A percentile compares a stretch with the other conserved stretches of the same genome.
Conservation (phyloP, 345 rosid species). For the Heritiera littoralis region DNA sequence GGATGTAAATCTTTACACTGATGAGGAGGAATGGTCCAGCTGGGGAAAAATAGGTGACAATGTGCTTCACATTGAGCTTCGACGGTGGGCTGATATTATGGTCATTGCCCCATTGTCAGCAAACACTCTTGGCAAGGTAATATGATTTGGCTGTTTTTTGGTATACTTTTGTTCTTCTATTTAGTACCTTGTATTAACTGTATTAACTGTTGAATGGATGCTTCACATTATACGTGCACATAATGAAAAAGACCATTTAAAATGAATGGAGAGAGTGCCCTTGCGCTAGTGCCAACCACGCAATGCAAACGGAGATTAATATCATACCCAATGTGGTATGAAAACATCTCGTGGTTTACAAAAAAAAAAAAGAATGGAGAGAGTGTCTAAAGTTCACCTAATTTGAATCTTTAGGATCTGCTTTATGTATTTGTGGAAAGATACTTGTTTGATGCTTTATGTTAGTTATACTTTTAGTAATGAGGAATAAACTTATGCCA, state of each 20-base stretch:
- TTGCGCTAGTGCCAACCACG: too few relatives aligned
- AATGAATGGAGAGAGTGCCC: neutral
- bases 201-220: neutral
- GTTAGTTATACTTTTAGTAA: neutral
- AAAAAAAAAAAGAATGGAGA: neutral
- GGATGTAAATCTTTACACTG: constrained; percentile 73
- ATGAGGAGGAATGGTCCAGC: constrained; percentile 85
- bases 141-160: neutral
- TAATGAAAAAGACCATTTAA: neutral
- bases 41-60: constrained; percentile 87
- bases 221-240: neutral
- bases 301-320: too few relatives aligned
- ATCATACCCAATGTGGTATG: too few relatives aligned
- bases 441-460: neutral
- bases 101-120: constrained; percentile 93
- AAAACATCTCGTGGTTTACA: too few relatives aligned
- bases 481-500: neutral
- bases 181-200: neutral
- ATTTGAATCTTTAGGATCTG: neutral
- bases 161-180: neutral
- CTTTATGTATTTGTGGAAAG: neutral
- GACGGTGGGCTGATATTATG: constrained; percentile 93
- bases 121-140: constrained; percentile 91
- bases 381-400: neutral
- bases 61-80: constrained; percentile 89